Base-by-base conservation (phyloP, 2,329 filamentous ascomycete genomes). In the Aspergillus ochraceoroseus region DNA sequence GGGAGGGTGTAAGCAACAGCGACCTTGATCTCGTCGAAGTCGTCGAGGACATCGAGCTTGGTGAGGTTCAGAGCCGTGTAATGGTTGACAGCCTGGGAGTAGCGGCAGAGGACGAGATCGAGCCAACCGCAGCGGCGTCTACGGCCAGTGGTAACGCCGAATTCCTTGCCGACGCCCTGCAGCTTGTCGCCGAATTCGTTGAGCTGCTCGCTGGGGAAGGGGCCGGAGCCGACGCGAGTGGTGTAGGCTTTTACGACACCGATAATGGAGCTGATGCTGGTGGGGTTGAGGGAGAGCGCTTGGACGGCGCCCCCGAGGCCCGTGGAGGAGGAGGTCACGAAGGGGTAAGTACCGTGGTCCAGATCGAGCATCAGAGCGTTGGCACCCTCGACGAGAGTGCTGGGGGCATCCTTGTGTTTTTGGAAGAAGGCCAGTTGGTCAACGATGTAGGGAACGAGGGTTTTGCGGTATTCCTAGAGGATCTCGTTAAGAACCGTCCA, bases 161-260 rank as follows among this genome's bases (percentile, higher is more conserved):
- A 65, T 46, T 81, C 77, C 41, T 70, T 69, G 31, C 77, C 77
- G 22, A 76, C 61, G 30, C 59, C 54, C 53, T 81, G 77, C 19
- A 80, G 67, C 56, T 72, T 76, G 23, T 79, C 73, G 48, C 77
- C 77, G 18, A 66, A 54, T 36, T 70, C 60, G 59, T 79, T 78
- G 40, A 76, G 61, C 56, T 79, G 75, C 57, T 82, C 79, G 7
- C 74, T 78, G 2, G 79, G 79, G 65, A 82, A 81, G 5, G 79
- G 79, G 2, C 79, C 79, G 12, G 72, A 75, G 50, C 69, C 71
- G 20, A 77, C 75, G 33, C 75, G 73, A 3, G 77, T 79, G 30
- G 77, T 80, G 68, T 82, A 82, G 18, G 79, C 78, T 58, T 82
- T 82, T 31, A 81, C 74, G 2, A 82, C 78, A 39, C 79, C 79